These are phyloP conservation scores for Paraphaeosphaeria sporulosa DNA, from an alignment of 2,329 filamentous ascomycete species.

Conservation along the genomic window DNA sequence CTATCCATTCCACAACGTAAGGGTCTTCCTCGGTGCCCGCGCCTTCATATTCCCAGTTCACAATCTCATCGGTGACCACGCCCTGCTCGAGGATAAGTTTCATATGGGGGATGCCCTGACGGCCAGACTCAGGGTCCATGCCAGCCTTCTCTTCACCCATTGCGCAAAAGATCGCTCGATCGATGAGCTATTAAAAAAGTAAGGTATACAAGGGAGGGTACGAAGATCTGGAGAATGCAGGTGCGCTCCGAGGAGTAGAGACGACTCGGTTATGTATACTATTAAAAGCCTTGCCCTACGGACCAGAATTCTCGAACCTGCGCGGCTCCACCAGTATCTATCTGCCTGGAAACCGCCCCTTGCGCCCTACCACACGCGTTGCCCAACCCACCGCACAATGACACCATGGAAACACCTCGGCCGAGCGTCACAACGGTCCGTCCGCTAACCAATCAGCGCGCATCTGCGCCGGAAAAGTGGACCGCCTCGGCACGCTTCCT, in stretches of 20 bases:
- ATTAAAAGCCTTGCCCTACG: not conserved
- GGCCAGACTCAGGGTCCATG: constrained; percentile 43
- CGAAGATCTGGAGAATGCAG: not conserved
- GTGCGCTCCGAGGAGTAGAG: not conserved
- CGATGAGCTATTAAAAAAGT: not conserved
- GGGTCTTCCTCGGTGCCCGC: constrained; percentile 55
- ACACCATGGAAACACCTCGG: constrained; percentile 5
- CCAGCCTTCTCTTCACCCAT: constrained; percentile 25
- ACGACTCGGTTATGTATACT: not conserved
- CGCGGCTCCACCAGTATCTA: constrained; percentile 3
- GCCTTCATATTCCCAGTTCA: constrained; percentile 52
- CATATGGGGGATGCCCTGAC: constrained; percentile 44
- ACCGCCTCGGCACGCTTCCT: not conserved
- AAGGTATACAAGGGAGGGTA: not conserved
- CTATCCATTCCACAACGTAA: constrained; percentile 56
- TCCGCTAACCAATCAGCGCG: not conserved
- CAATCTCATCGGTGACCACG: constrained; percentile 46
- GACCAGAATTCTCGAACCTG: not conserved
- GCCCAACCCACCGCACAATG: not conserved
- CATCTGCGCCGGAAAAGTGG: not conserved
- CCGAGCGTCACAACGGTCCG: not conserved
- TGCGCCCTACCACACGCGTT: not conserved
- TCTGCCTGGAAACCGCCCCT: not conserved
- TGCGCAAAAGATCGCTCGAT: not conserved
- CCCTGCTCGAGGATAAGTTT: constrained; percentile 49